Percentiles rank a stretch among this genome's conserved stretches.
These are phyloP conservation scores for Monosporascus sp. DNA, from an alignment of 2,329 filamentous ascomycete species.

Conservation along the genomic window DNA sequence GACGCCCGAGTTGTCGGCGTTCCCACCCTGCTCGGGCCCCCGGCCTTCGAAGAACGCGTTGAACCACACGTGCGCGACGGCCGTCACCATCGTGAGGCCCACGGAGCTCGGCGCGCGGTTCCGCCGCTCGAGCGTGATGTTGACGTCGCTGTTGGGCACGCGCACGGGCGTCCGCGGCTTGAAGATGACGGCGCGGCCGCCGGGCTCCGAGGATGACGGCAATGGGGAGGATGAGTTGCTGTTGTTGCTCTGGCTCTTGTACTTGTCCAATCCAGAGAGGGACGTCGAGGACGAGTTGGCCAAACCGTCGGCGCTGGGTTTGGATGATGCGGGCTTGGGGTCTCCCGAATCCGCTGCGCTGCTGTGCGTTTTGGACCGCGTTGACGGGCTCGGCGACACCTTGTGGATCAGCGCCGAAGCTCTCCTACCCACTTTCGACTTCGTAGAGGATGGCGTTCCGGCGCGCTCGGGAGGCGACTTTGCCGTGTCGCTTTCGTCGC, in stretches of 20 bases:
- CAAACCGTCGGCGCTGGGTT: background rate
- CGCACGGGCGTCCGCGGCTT: constrained; percentile 63
- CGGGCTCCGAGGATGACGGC: constrained; percentile 38
- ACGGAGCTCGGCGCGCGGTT: constrained; percentile 73
- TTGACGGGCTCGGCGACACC: constrained; percentile 6
- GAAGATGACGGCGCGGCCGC: constrained; percentile 72
- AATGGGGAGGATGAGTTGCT: constrained; percentile 14
- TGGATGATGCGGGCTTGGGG: background rate
- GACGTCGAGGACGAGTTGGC: background rate
- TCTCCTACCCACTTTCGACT: constrained; percentile 8
- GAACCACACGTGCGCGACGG: constrained; percentile 95
- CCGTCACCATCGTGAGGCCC: constrained; percentile 84
- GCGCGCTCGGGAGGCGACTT: constrained; percentile 5
- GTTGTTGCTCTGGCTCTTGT: constrained; percentile 5
- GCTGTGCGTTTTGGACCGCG: background rate
- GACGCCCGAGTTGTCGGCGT: constrained; percentile 60
- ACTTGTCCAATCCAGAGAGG: background rate
- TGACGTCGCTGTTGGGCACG: constrained; percentile 78
- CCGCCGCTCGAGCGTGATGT: constrained; percentile 81
- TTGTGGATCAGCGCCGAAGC: constrained; percentile 17
- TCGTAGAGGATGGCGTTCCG: constrained; percentile 6
- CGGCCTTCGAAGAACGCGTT: constrained; percentile 88
- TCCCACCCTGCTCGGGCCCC: constrained; percentile 62
- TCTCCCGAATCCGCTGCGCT: background rate
- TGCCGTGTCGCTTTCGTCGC: constrained; percentile 4